These are phyloP conservation scores for Trichophyton rubrum DNA, from an alignment of 2,329 filamentous ascomycete species.

Conservation along the genomic window DNA sequence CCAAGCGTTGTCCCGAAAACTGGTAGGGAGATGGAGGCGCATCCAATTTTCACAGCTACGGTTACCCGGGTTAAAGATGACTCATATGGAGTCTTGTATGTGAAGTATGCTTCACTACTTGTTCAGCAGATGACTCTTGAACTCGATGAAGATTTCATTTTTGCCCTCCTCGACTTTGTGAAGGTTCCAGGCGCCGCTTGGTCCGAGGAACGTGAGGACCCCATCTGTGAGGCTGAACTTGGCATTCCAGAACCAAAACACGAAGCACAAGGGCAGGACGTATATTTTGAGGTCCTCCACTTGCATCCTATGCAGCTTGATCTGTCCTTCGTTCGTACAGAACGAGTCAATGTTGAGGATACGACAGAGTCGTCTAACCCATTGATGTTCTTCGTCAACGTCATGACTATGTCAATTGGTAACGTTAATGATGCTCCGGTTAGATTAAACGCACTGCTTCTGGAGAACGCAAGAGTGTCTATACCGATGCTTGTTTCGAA, in stretches of 20 bases:
- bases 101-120: conserved; percentile 91
- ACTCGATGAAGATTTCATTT: conserved; percentile 95
- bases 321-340: conserved; percentile 90
- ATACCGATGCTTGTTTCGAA: conserved; percentile 71
- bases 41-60: conserved; percentile 86
- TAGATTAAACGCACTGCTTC: conserved; percentile 79
- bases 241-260: conserved; percentile 86
- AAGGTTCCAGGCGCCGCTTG: conserved; percentile 85
- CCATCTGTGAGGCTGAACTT: conserved; percentile 75
- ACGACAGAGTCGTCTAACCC: conserved; percentile 83
- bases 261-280: conserved; percentile 74
- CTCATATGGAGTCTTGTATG: conserved; percentile 92
- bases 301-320: conserved; percentile 98
- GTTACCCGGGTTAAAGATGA: conserved; percentile 94
- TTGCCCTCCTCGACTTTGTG: conserved; percentile 85
- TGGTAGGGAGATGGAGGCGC: conserved; percentile 87
- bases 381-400: conserved; percentile 96
- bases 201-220: conserved; percentile 70
- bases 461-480: conserved; percentile 91
- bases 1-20: conserved; percentile 96
- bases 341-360: conserved; percentile 91
- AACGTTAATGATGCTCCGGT: conserved; percentile 98
- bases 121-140: conserved; percentile 97
- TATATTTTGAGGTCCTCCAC: conserved; percentile 95
- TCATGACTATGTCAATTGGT: conserved; percentile 97